Conservation (phyloP, 2,329 filamentous ascomycete genomes). For the Aureobasidium sp. region DNA sequence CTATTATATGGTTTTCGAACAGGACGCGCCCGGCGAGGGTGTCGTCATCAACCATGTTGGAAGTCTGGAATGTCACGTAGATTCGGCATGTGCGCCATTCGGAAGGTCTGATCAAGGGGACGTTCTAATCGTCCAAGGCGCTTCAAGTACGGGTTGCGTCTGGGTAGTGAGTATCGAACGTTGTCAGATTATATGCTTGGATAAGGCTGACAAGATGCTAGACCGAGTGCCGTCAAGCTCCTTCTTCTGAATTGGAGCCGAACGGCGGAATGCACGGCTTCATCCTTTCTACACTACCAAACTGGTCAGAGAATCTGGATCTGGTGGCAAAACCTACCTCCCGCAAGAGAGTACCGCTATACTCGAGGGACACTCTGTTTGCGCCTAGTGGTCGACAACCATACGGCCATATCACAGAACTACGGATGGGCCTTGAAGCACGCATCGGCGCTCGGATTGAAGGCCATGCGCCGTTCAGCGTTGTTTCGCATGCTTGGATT, state of each 20-base stretch:
- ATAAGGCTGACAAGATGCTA: not conserved
- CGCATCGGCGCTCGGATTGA: not conserved
- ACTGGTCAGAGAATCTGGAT: conserved; percentile 49
- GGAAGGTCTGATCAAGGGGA: conserved; percentile 42
- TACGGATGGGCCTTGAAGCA: conserved; percentile 34
- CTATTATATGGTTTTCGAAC: conserved; percentile 60
- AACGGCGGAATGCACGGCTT: conserved; percentile 3
- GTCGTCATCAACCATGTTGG: conserved; percentile 48
- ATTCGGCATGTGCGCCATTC: conserved; percentile 68
- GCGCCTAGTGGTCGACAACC: conserved; percentile 36
- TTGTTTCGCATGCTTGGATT: conserved; percentile 28
- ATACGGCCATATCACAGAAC: conserved; percentile 35
- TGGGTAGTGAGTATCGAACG: not conserved
- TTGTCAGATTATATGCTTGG: not conserved
- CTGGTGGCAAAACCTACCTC: conserved; percentile 19
- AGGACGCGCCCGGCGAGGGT: conserved; percentile 42
- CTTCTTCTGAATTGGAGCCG: not conserved
- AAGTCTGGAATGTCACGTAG: conserved; percentile 63
- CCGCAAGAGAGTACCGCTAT: not conserved
- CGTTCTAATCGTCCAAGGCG: not conserved
- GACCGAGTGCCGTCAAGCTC: conserved; percentile 4
- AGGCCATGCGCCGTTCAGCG: conserved; percentile 16
- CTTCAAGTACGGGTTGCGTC: not conserved
- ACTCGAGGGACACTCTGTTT: conserved; percentile 23
- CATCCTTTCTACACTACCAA: conserved; percentile 37